These are phyloP conservation scores for Tillandsia fasciculata DNA, from an alignment of 176 grass and related monocot genomes.

Conservation along the genomic window DNA sequence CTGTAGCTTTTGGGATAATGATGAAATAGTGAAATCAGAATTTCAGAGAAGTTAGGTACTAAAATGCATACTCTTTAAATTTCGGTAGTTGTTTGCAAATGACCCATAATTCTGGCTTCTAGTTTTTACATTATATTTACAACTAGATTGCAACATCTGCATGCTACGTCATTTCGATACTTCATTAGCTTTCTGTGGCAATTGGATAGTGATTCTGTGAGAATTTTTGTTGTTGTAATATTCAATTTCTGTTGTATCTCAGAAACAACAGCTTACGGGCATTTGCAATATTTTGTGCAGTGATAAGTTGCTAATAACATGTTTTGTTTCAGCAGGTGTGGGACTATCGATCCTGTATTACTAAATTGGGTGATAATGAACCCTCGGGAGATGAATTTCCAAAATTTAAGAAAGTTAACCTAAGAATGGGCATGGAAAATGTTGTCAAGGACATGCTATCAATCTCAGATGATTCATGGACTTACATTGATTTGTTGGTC, in stretches of 20 bases:
- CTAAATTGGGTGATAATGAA: constrained; percentile 15
- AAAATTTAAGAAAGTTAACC: constrained; percentile 33
- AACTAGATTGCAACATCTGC: no score
- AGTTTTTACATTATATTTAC: no score
- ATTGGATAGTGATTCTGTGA: no score
- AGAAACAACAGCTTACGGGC: neutral
- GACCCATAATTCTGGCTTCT: no score
- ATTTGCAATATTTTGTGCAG: constrained; percentile 20
- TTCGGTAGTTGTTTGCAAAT: neutral
- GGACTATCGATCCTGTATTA: constrained; percentile 39
- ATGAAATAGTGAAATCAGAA: no score
- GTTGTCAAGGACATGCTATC: constrained; percentile 31
- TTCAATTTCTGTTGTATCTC: no score
- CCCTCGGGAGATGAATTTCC: constrained; percentile 34
- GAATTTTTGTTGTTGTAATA: no score
- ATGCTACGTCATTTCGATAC: no score
- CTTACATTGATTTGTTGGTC: constrained; percentile 42
- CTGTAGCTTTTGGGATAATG: no score
- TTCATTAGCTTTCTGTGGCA: no score
- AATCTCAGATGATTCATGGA: constrained; percentile 37
- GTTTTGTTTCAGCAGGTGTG: constrained; percentile 35
- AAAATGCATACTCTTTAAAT: neutral
- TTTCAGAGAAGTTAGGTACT: no score
- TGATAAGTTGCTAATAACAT: constrained; percentile 4
- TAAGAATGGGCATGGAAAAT: constrained; percentile 38